Evolutionary conservation across 2,329 filamentous ascomycete species (phyloP).

Genomic region (Venturia aucupariae): DNA sequence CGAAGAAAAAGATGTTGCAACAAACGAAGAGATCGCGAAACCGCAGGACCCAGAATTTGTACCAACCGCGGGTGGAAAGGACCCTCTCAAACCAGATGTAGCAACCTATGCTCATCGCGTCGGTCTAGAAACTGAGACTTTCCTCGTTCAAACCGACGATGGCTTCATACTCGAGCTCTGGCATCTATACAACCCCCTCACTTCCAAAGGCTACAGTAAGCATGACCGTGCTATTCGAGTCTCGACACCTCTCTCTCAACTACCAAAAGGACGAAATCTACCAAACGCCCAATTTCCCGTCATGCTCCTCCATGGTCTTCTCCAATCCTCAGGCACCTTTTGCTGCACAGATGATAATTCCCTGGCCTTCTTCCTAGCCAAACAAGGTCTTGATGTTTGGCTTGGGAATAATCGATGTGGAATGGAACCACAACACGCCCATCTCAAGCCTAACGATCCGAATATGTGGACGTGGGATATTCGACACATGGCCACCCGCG

Average conservation of each 20-base stretch:
- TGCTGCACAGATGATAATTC: conserved; percentile 7
- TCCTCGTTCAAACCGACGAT: background rate
- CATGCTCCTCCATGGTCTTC: conserved; percentile 6
- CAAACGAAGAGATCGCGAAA: background rate
- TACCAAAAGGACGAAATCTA: background rate
- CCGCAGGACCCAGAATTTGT: background rate
- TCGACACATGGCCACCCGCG: conserved; percentile 9
- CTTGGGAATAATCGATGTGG: conserved; percentile 12
- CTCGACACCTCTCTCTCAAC: background rate
- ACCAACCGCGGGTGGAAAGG: conserved; percentile 1
- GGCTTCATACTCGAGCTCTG: conserved; percentile 11
- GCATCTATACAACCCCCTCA: conserved; percentile 5
- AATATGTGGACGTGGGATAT: conserved; percentile 9
- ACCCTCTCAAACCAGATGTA: conserved; percentile 4
- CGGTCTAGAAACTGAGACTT: conserved; percentile 7
- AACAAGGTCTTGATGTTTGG: conserved; percentile 10
- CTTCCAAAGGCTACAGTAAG: background rate
- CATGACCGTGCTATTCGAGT: background rate
- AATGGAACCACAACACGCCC: background rate
- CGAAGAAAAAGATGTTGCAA: background rate
- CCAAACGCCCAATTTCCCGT: conserved; percentile 6
- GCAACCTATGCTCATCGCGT: background rate
- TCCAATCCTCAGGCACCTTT: conserved; percentile 7
- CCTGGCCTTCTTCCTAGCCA: conserved; percentile 8
- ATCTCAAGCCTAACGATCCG: background rate